Percentiles rank a stretch among this genome's conserved stretches.
Evolutionary conservation across 129 eudicot genomes (phyloP).

Genomic region (Solidago caesia): DNA sequence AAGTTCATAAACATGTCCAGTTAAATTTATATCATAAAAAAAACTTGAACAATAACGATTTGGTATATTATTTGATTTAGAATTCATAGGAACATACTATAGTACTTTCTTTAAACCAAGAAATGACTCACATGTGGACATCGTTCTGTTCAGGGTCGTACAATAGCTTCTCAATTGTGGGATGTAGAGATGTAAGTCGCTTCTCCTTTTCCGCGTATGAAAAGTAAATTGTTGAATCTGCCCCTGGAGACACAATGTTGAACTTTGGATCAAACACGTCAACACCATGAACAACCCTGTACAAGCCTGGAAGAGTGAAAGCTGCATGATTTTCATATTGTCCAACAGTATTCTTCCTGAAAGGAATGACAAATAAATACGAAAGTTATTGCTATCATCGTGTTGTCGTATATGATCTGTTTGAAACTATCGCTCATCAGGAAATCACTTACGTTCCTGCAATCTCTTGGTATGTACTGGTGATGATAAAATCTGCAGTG

Average conservation of each 20-base stretch:
- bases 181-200: slow-evolving; percentile 81
- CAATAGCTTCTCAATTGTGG: slow-evolving; percentile 61
- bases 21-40: background rate
- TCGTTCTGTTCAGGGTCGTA: slow-evolving; percentile 82
- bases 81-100: too few relatives aligned
- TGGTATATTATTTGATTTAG: background rate
- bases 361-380: background rate
- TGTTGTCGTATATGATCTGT: background rate
- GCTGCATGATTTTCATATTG: slow-evolving; percentile 94
- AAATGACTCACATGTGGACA: slow-evolving; percentile 52
- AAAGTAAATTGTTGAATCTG: slow-evolving; percentile 81
- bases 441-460: slow-evolving; percentile 88
- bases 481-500: slow-evolving; percentile 91
- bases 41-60: background rate
- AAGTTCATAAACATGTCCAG: background rate
- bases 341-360: slow-evolving; percentile 88
- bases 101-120: background rate
- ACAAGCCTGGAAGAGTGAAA: slow-evolving; percentile 90
- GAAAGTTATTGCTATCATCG: background rate
- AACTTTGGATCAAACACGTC: slow-evolving; percentile 99
- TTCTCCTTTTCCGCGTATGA: slow-evolving; percentile 64
- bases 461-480: slow-evolving; percentile 97
- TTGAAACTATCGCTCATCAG: background rate
- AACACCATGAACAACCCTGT: slow-evolving; percentile 93
- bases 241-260: slow-evolving; percentile 98